These are phyloP conservation scores for Salvia rosmarinus DNA, from an alignment of 257 asterid species.

Conservation along the genomic window DNA sequence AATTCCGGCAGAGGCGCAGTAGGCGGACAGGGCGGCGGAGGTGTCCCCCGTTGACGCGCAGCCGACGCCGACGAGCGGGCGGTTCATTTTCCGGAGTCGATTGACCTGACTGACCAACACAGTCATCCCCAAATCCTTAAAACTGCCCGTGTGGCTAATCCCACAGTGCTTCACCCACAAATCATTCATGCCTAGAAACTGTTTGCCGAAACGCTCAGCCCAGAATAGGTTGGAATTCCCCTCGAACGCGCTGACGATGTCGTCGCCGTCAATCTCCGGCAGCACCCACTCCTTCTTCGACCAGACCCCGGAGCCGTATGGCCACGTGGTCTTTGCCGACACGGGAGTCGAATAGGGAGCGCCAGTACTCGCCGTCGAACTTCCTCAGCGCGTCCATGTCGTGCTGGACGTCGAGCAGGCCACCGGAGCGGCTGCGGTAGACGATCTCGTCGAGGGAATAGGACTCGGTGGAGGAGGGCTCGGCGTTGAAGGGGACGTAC, in stretches of 20 bases:
- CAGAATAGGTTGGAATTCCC: slow-evolving; percentile 77
- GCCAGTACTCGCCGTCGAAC: slow-evolving; percentile 81
- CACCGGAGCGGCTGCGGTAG: slow-evolving; percentile 86
- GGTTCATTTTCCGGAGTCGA: slow-evolving; percentile 64
- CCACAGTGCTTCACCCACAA: slow-evolving; percentile 90
- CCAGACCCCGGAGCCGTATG: slow-evolving; percentile 91
- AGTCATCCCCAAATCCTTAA: slow-evolving; percentile 84
- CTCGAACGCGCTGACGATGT: slow-evolving; percentile 72
- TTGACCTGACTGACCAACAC: slow-evolving; percentile 86
- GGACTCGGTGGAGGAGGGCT: slow-evolving; percentile 50
- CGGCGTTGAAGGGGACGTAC: slow-evolving; percentile 73
- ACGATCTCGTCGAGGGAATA: slow-evolving; percentile 83
- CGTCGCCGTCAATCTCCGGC: slow-evolving; percentile 77
- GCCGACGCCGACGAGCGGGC: slow-evolving; percentile 81
- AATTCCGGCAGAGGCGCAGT: slow-evolving; percentile 81
- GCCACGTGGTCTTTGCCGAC: slow-evolving; percentile 88
- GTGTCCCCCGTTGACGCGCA: slow-evolving; percentile 89
- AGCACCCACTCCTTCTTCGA: slow-evolving; percentile 86
- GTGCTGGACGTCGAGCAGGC: slow-evolving; percentile 80
- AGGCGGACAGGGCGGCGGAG: slow-evolving; percentile 78
- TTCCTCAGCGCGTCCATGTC: slow-evolving; percentile 72
- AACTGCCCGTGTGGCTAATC: slow-evolving; percentile 79
- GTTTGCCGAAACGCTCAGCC: slow-evolving; percentile 93
- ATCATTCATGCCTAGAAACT: slow-evolving; percentile 80
- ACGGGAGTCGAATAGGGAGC: slow-evolving; percentile 70